Conservation (phyloP, 768 basidiomycete species). For the Russula sp. region DNA sequence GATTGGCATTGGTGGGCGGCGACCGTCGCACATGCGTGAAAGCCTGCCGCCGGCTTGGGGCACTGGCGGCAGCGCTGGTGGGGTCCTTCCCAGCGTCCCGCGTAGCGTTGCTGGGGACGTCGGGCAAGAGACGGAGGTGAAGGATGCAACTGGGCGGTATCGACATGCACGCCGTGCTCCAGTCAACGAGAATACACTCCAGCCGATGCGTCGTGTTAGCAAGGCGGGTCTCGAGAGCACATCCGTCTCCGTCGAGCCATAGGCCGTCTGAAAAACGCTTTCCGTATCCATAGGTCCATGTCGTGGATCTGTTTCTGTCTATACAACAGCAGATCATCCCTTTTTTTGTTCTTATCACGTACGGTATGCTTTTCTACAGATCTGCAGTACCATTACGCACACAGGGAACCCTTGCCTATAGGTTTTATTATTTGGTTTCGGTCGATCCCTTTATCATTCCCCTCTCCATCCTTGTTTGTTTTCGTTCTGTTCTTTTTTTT, state of each 20-base stretch:
- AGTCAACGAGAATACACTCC: conserved; percentile 80
- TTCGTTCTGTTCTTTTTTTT: not conserved
- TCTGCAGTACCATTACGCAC: not conserved
- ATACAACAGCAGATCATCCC: not conserved
- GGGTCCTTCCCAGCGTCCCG: conserved; percentile 22
- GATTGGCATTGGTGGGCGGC: conserved; percentile 41
- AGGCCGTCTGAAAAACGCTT: not conserved
- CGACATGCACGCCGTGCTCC: conserved; percentile 82
- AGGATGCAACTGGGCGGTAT: conserved; percentile 79
- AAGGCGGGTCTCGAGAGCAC: conserved; percentile 85
- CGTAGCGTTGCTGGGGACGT: conserved; percentile 47
- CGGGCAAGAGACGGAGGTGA: conserved; percentile 83
- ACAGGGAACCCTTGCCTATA: conserved; percentile 2
- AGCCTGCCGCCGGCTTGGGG: conserved; percentile 56
- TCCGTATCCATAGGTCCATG: not conserved
- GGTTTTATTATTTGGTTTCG: not conserved
- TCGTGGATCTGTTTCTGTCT: not conserved
- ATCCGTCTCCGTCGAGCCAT: not conserved
- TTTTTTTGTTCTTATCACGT: not conserved
- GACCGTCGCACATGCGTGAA: conserved; percentile 64
- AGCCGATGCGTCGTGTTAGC: conserved; percentile 84
- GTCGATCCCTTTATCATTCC: not conserved
- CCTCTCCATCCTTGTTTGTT: not conserved
- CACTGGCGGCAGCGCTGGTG: conserved; percentile 17
- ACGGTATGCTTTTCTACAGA: not conserved